Conservation (phyloP, 352 stramenopile genomes). For the Globisporangium yorkense region DNA sequence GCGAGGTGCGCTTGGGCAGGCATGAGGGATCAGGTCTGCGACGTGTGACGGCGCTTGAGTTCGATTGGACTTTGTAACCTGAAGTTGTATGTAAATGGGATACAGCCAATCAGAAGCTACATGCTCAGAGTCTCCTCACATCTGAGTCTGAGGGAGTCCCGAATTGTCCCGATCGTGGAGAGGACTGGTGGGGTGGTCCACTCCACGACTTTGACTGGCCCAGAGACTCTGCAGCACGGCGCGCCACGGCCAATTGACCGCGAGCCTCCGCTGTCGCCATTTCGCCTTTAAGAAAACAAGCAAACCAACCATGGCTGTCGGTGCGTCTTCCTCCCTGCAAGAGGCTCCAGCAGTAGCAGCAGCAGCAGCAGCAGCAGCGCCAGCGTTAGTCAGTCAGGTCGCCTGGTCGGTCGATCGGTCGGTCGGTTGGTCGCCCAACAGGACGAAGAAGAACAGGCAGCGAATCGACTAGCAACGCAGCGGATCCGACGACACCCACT, state of each 20-base stretch:
- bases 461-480: background rate
- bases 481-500: background rate
- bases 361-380: conserved; percentile 9
- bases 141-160: background rate
- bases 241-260: background rate
- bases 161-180: background rate
- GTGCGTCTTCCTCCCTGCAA: conserved; percentile 29
- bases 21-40: background rate
- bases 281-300: conserved; percentile 87
- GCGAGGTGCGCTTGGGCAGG: background rate
- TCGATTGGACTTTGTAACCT: background rate
- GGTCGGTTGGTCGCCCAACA: background rate
- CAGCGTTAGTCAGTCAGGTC: conserved; percentile 1
- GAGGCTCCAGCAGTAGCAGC: background rate
- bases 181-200: background rate
- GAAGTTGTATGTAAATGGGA: background rate
- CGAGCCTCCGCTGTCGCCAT: conserved; percentile 32
- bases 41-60: background rate
- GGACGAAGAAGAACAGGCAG: background rate
- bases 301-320: conserved; percentile 83
- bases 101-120: background rate
- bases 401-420: background rate
- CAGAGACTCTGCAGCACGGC: background rate
- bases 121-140: background rate
- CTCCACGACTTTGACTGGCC: background rate